phyloP scores from a whole-genome alignment of 345 rosid species.

The Gossypium arboreum region DNA sequence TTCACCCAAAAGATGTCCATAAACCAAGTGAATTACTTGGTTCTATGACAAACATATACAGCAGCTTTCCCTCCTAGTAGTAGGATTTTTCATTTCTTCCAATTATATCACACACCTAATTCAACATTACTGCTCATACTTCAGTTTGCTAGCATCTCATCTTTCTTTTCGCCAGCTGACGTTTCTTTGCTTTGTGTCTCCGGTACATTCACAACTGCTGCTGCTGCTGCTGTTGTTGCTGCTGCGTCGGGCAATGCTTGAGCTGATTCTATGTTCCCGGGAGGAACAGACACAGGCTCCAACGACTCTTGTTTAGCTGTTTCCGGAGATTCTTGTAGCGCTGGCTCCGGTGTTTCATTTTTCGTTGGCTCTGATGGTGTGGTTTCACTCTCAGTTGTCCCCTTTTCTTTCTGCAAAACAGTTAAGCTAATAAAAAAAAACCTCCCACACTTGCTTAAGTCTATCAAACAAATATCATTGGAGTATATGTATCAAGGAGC shows the following conservation, averaged over 20 bases:
- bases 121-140: neutral
- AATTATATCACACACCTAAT: conserved; percentile 7
- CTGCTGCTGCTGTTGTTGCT: neutral
- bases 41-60: neutral
- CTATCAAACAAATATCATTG: neutral
- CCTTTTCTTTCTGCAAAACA: conserved; percentile 7
- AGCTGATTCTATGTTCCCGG: neutral
- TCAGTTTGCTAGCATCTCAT: neutral
- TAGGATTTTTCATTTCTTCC: neutral
- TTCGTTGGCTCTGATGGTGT: neutral
- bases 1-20: neutral
- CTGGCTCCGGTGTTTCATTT: neutral
- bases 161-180: neutral
- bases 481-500: neutral
- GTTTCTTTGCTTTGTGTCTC: neutral
- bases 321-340: neutral
- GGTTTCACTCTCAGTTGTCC: conserved; percentile 4
- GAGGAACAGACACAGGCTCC: neutral
- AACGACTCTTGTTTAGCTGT: neutral
- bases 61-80: neutral
- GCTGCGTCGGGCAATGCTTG: neutral
- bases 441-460: no score
- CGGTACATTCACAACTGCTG: neutral
- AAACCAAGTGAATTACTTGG: neutral
- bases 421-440: neutral